Evolutionary conservation across 2,329 filamentous ascomycete genomes (phyloP).

Genomic region (Calonectria naviculata): DNA sequence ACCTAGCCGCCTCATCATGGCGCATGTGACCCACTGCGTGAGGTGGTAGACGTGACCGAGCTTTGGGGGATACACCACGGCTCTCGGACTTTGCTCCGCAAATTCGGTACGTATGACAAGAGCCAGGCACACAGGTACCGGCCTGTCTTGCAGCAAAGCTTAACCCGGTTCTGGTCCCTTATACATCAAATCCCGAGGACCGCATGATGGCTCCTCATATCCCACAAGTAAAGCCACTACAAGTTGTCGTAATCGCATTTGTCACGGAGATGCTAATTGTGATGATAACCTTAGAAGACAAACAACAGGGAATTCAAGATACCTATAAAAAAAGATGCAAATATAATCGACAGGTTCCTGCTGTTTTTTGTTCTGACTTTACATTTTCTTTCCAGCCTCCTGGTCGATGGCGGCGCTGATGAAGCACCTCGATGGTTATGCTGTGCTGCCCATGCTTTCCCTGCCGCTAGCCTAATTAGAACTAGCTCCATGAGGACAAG

Average conservation of each 20-base stretch:
- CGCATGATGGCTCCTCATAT: not conserved
- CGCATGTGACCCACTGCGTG: conserved; percentile 29
- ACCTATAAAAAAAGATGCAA: too few relatives aligned
- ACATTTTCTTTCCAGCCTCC: too few relatives aligned
- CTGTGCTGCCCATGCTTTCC: not conserved
- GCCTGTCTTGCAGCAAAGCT: not conserved
- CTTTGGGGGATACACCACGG: not conserved
- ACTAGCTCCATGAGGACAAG: not conserved
- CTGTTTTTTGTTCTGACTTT: too few relatives aligned
- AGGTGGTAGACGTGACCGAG: not conserved
- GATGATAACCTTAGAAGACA: too few relatives aligned
- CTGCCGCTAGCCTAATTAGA: not conserved
- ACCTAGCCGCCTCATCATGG: conserved; percentile 2
- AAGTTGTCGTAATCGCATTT: not conserved
- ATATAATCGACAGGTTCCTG: too few relatives aligned
- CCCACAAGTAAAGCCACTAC: not conserved
- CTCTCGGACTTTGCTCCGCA: conserved; percentile 1
- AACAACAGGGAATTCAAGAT: too few relatives aligned
- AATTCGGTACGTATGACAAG: conserved; percentile 1
- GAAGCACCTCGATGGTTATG: not conserved
- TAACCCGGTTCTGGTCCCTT: not conserved
- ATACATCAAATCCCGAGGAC: not conserved
- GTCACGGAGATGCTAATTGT: not conserved
- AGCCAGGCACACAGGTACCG: not conserved
- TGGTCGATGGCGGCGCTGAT: not conserved